Evolutionary conservation across 2,329 filamentous ascomycete genomes (phyloP).

Genomic region (Sordariomycetes sp.): DNA sequence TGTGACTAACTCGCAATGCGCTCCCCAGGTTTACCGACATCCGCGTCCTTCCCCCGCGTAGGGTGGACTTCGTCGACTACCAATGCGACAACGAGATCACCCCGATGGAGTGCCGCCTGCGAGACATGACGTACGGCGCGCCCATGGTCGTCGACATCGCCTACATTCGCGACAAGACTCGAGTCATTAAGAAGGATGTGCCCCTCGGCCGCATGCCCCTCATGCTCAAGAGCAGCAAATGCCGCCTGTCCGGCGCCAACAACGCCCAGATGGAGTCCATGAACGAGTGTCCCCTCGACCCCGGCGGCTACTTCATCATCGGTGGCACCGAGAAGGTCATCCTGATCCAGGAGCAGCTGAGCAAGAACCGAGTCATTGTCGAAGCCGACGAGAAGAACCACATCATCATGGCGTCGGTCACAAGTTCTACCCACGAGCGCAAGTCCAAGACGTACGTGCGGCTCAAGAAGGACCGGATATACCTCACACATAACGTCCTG

Average conservation of each 20-base stretch:
- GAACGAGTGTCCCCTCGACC: constrained; percentile 92
- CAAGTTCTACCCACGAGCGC: constrained; percentile 92
- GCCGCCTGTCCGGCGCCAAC: constrained; percentile 71
- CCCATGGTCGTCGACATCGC: constrained; percentile 89
- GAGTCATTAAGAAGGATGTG: constrained; percentile 64
- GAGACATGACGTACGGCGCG: constrained; percentile 96
- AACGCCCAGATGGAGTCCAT: constrained; percentile 83
- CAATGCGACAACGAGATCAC: constrained; percentile 67
- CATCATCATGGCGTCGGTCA: constrained; percentile 90
- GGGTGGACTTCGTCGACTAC: constrained; percentile 63
- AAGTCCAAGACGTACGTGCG: constrained; percentile 97
- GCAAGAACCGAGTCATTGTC: constrained; percentile 98
- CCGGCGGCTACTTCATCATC: constrained; percentile 96
- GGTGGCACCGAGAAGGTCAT: constrained; percentile 98
- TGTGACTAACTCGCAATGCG: not conserved
- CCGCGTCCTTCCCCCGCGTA: constrained; percentile 70
- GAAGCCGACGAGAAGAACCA: constrained; percentile 88
- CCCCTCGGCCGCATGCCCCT: constrained; percentile 86
- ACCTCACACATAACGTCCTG: constrained; percentile 84
- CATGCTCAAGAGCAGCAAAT: constrained; percentile 95
- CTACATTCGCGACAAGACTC: constrained; percentile 72
- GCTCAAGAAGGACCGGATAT: constrained; percentile 85
- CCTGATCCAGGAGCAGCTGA: constrained; percentile 93
- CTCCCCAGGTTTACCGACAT: constrained; percentile 64
- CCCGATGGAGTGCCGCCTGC: constrained; percentile 89